These are phyloP conservation scores for Trypanosoma caninum DNA, from an alignment of 208 protist species.

Conservation along the genomic window DNA sequence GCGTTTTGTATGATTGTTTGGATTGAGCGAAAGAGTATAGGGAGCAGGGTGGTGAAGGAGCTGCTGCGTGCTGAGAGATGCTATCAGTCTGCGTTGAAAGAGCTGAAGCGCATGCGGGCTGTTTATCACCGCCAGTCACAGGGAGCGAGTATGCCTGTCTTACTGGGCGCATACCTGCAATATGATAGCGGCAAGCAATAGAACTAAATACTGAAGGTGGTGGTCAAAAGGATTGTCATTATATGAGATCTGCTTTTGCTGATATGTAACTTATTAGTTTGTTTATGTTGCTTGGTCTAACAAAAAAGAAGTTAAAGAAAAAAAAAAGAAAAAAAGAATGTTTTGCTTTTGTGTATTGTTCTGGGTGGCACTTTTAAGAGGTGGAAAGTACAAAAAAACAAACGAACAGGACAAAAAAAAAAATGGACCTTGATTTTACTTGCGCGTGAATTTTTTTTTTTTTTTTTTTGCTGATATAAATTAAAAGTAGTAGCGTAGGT, in stretches of 20 bases:
- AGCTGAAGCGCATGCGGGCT: conserved; percentile 11
- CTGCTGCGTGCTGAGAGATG: neutral
- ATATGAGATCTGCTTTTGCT: neutral
- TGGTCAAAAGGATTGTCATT: neutral
- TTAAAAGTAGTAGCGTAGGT: no score
- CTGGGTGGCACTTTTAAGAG: neutral
- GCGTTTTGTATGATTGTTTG: neutral
- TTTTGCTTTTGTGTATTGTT: neutral
- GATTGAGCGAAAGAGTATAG: neutral
- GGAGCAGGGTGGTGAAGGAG: neutral
- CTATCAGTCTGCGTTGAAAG: neutral
- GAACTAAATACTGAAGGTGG: neutral
- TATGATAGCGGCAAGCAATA: neutral
- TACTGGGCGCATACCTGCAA: neutral
- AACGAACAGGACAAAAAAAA: no score
- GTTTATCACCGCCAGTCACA: conserved; percentile 2
- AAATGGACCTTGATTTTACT: no score
- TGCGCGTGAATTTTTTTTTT: no score
- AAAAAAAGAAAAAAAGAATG: neutral
- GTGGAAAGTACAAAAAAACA: no score
- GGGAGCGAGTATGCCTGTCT: neutral
- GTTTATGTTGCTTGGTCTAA: neutral
- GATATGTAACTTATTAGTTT: neutral
- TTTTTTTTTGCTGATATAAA: no score
- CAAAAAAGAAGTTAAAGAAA: neutral